Conservation (phyloP, 2,329 filamentous ascomycete genomes). For the Chrysoporthe cubensis region DNA sequence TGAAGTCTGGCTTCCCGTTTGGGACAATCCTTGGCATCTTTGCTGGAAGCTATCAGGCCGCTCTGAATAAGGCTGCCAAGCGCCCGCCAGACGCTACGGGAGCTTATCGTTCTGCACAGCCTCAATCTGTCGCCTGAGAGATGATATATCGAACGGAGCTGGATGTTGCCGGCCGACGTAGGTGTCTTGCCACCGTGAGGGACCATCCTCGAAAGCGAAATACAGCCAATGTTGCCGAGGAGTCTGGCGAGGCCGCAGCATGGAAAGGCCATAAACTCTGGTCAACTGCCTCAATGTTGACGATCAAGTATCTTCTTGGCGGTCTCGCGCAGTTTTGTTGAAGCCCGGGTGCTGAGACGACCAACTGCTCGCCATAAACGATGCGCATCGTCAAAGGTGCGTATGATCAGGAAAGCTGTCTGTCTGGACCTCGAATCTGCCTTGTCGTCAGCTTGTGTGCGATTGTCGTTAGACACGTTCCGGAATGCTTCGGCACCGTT, state of each 20-base stretch:
- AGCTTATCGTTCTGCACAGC: conserved; percentile 17
- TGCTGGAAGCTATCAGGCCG: background rate
- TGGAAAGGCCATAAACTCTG: too few species aligned
- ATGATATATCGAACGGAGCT: background rate
- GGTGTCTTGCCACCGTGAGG: background rate
- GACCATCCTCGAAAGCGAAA: background rate
- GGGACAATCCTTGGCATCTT: conserved; percentile 4
- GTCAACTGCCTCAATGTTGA: too few species aligned
- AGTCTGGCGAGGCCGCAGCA: background rate
- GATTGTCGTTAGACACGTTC: background rate
- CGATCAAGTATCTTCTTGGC: too few species aligned
- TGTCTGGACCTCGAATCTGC: background rate
- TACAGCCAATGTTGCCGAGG: background rate
- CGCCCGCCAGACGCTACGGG: background rate
- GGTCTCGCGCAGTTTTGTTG: background rate
- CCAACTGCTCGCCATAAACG: background rate
- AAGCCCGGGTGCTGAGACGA: background rate
- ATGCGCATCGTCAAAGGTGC: background rate
- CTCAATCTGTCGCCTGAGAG: background rate
- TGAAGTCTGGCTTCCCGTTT: background rate
- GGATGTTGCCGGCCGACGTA: conserved; percentile 1
- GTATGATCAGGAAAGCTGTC: background rate
- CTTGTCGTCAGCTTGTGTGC: background rate
- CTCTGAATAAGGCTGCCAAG: conserved; percentile 3
- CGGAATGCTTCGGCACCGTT: background rate